Evolutionary conservation across 2,329 filamentous ascomycete genomes (phyloP), one percentile per base, ranked within the genome.

Genomic region (Fusarium sp.): DNA sequence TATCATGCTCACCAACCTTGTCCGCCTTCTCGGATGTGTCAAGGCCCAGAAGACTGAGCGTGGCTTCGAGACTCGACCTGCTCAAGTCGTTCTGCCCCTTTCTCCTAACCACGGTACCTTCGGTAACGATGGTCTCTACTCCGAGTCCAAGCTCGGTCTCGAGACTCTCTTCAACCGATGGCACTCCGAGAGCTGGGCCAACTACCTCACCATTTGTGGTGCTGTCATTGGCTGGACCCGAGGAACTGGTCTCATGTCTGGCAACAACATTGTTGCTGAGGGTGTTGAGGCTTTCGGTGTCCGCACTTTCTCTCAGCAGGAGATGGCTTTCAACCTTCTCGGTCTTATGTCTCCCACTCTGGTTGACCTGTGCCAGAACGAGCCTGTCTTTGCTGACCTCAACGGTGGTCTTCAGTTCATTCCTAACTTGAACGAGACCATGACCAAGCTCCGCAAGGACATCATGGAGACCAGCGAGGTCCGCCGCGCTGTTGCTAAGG

Each of bases 41-140:
- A 99, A 98, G 87, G 82, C 89, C 8, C 92, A 98, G 80, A 99
- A 99, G 86, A 86, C 91, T 30, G 87, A 91, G 70, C 90, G 92
- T 72, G 93, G 92, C 60, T 97, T 96, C 76, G 94, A 97, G 83
- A 99, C 96, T 34, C 92, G 96, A 38, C 96, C 96, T 49, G 96
- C 96, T 28, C 96, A 99, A 81, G 95, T 98, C 75, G 94, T 99
- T 65, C 87, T 99, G 28, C 96, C 96, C 46, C 86, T 99, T 10
- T 99, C 96, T 4, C 96, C 96, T 62, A 99, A 99, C 83, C 97
- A 99, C 82, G 96, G 96, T 72, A 99, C 95, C 33, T 99, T 99
- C 74, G 96, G 96, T 77, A 97, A 93, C 78, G 96, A 99, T 75
- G 96, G 96, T 83, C 88, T 99, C 49, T 99, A 99, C 83, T 97